Percentiles rank a stretch among this genome's conserved stretches.
phyloP scores from a whole-genome alignment of 257 asterid species.

The Gardenia jasminoides region DNA sequence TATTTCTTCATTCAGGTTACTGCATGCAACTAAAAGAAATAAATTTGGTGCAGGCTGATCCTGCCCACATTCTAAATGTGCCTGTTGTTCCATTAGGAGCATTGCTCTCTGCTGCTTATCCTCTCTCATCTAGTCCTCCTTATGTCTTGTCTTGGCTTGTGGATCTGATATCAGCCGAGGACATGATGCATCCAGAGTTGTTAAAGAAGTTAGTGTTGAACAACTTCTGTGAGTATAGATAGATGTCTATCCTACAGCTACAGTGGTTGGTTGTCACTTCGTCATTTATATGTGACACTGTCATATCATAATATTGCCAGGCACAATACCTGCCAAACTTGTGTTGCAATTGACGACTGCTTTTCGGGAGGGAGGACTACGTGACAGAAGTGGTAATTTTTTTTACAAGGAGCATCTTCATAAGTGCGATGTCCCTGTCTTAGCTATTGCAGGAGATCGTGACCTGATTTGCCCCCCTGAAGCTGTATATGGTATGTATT shows the following conservation, averaged over 20 bases:
- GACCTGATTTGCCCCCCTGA: conserved; percentile 97
- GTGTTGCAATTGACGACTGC: conserved; percentile 79
- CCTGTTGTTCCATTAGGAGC: conserved; percentile 98
- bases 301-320: conserved; percentile 34
- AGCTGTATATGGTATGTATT: conserved; percentile 74
- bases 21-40: background rate
- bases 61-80: conserved; percentile 91
- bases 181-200: conserved; percentile 97
- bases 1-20: conserved; percentile 2
- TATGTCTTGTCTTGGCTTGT: conserved; percentile 84
- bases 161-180: conserved; percentile 85
- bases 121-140: conserved; percentile 90
- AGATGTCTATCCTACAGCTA: background rate
- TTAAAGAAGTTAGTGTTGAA: conserved; percentile 84
- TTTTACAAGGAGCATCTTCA: conserved; percentile 80
- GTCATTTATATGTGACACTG: background rate
- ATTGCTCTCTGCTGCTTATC: conserved; percentile 84
- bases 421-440: conserved; percentile 60
- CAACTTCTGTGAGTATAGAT: conserved; percentile 72
- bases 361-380: conserved; percentile 87
- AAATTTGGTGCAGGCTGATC: conserved; percentile 73
- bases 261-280: background rate
- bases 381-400: conserved; percentile 72
- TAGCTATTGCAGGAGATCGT: conserved; percentile 90
- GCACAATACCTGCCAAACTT: conserved; percentile 89